Evolutionary conservation across 805 yeast genomes (phyloP).

Genomic region (Yamadazyma tumulicola): DNA sequence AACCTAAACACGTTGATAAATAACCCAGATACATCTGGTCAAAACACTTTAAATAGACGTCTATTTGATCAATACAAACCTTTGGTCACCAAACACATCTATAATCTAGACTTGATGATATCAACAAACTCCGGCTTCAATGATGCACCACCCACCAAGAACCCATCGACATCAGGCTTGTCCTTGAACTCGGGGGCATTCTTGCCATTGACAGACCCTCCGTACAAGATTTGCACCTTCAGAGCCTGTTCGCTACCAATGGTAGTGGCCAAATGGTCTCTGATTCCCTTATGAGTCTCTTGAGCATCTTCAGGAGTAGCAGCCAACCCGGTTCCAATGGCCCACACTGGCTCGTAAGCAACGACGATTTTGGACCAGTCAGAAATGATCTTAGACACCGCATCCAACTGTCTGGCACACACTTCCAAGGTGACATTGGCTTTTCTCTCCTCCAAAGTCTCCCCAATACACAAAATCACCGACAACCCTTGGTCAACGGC

Average conservation of each 20-base stretch:
- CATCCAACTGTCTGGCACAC: slow-evolving; percentile 83
- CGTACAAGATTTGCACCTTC: slow-evolving; percentile 86
- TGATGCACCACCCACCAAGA: slow-evolving; percentile 99
- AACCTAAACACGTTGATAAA: background rate
- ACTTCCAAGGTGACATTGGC: slow-evolving; percentile 82
- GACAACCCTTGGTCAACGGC: slow-evolving; percentile 86
- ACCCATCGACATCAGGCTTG: slow-evolving; percentile 93
- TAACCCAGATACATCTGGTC: background rate
- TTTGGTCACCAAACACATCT: slow-evolving; percentile 13
- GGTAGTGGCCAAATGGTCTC: slow-evolving; percentile 74
- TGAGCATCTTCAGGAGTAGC: slow-evolving; percentile 99
- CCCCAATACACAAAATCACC: slow-evolving; percentile 97
- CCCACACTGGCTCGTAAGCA: slow-evolving; percentile 99
- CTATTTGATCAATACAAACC: no score
- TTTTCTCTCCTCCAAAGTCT: slow-evolving; percentile 93
- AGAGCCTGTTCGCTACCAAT: slow-evolving; percentile 79
- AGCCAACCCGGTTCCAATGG: slow-evolving; percentile 98
- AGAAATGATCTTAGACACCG: slow-evolving; percentile 71
- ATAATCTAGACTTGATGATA: slow-evolving; percentile 88
- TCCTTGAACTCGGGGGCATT: slow-evolving; percentile 88
- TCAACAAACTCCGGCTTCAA: slow-evolving; percentile 97
- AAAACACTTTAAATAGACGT: no score
- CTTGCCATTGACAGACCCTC: slow-evolving; percentile 97
- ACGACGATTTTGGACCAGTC: slow-evolving; percentile 93
- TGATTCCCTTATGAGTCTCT: slow-evolving; percentile 85